Evolutionary conservation across 2,329 filamentous ascomycete genomes (phyloP), one percentile per base, ranked within the genome.

Genomic region (Pseudocercospora crystallina): DNA sequence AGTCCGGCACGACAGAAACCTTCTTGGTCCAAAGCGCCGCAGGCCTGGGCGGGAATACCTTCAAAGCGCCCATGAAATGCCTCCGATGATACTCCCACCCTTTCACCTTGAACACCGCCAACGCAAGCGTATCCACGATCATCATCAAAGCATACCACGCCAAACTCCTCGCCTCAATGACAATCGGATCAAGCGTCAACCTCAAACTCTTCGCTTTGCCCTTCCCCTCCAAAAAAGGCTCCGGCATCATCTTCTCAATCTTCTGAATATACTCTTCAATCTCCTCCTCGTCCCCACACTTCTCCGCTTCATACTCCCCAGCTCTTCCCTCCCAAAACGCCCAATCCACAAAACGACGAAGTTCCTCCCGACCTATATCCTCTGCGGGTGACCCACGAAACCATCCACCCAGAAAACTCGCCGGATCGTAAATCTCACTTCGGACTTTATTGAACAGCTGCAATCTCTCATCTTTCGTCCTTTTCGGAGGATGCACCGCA

Each of bases 291-390:
- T 74, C 71, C 5, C 70, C 65, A 20, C 46, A 65, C 32, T 48
- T 45, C 3, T 75, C 69, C 8, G 70, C 73, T 8, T 85, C 82
- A 52, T 85, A 77, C 59, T 86, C 80, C 79, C 58, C 75, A 75
- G 44, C 86, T 69, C 64, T 87, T 82, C 38, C 86, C 80, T 68
- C 65, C 57, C 61, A 80, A 61, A 89, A 82, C 1, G 81, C 84
- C 86, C 86, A 89, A 8, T 80, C 72, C 15, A 86, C 66, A 59
- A 87, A 88, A 54, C 86, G 82, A 57, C 76, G 77, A 45, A 88
- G 68, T 60, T 89, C 87, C n/a, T 87, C 83, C n/a, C 79, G 73
- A 38, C 77, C 74, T 47, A 89, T 81, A 31, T 85, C 81, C 13
- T 72, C 65, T 1, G 73, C 50, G 8, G 77, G 71, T 1, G 84